Percentiles rank a stretch among this genome's conserved stretches.
phyloP scores from a whole-genome alignment of 768 basidiomycete species.

The Termitomyces sp. region DNA sequence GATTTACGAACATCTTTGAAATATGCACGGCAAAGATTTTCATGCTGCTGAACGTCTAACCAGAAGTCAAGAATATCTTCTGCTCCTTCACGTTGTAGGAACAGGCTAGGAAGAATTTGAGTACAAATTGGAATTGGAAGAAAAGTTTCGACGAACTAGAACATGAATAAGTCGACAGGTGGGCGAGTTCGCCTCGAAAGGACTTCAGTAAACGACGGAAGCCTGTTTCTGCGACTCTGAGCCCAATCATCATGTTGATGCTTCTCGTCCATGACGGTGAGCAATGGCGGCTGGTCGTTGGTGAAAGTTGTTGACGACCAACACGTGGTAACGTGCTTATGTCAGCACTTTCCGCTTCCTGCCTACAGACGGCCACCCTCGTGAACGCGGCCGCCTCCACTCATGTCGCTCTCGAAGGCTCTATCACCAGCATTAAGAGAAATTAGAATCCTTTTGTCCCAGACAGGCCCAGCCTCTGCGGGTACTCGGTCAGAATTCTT shows the following conservation, averaged over 20 bases:
- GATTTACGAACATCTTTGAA: slow-evolving; percentile 99
- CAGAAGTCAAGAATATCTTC: slow-evolving; percentile 98
- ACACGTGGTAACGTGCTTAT: slow-evolving; percentile 26
- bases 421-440: slow-evolving; percentile 77
- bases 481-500: slow-evolving; percentile 60
- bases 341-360: slow-evolving; percentile 21
- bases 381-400: slow-evolving; percentile 5
- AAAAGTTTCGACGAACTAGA: slow-evolving; percentile 67
- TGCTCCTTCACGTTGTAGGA: slow-evolving; percentile 91
- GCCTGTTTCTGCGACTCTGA: slow-evolving; percentile 62
- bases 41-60: slow-evolving; percentile 99
- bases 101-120: slow-evolving; percentile 52
- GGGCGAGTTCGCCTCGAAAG: slow-evolving; percentile 86
- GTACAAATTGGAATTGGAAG: background rate
- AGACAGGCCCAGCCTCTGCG: slow-evolving; percentile 68
- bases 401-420: slow-evolving; percentile 66
- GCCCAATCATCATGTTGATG: slow-evolving; percentile 71
- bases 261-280: slow-evolving; percentile 46
- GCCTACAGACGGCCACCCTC: background rate
- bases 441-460: slow-evolving; percentile 76
- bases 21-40: slow-evolving; percentile 96
- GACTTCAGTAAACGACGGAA: slow-evolving; percentile 89
- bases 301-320: slow-evolving; percentile 22
- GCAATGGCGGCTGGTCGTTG: slow-evolving; percentile 20
- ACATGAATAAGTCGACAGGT: slow-evolving; percentile 98